phyloP scores from a whole-genome alignment of 192 early-diverging fungal species.

The Entrophospora sp. region DNA sequence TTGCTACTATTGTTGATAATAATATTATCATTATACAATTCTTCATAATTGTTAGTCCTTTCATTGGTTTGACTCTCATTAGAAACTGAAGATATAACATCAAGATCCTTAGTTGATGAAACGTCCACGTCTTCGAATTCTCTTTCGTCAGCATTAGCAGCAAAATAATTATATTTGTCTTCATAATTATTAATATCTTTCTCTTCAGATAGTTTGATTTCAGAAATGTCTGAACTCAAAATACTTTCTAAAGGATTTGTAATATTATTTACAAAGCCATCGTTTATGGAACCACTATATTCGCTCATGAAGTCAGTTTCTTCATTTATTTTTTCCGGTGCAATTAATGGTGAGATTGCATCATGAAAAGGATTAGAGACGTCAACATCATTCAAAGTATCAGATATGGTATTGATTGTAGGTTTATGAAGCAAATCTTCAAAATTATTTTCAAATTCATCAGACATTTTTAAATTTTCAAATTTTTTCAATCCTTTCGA shows the following conservation, averaged over 20 bases:
- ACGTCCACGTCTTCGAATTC: conserved; percentile 15
- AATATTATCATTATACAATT: background rate
- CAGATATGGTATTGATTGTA: conserved; percentile 15
- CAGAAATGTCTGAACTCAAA: background rate
- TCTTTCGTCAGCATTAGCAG: background rate
- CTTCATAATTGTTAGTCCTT: background rate
- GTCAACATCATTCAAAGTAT: conserved; percentile 20
- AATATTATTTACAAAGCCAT: background rate
- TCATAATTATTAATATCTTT: background rate
- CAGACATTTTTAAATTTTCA: no score
- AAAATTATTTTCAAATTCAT: conserved; percentile 23
- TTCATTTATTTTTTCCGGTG: background rate
- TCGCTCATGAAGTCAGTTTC: background rate
- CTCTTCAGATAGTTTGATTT: background rate
- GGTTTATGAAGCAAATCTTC: conserved; percentile 20
- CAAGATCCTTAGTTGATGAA: background rate
- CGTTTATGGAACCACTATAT: background rate
- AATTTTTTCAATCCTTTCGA: no score
- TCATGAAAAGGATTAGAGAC: conserved; percentile 25
- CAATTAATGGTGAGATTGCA: conserved; percentile 17
- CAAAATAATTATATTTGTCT: background rate
- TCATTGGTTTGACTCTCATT: background rate
- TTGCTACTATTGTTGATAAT: background rate
- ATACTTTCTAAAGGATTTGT: background rate
- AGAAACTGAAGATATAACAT: background rate